These are phyloP conservation scores for Botrytis elliptica DNA, from an alignment of 2,329 filamentous ascomycete genomes.

Conservation along the genomic window DNA sequence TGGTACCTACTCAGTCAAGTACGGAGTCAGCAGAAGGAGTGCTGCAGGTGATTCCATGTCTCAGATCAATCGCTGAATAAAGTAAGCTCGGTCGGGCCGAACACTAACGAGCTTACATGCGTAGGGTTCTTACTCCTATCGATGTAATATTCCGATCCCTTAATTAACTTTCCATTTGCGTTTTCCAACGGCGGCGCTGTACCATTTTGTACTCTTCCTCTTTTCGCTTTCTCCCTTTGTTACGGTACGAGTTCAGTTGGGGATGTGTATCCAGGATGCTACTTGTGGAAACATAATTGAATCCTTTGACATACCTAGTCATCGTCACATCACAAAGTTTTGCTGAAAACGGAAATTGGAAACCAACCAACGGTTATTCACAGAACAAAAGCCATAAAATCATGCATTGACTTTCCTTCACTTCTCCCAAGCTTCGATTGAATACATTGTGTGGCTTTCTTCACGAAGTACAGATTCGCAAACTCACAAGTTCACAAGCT, in stretches of 20 bases:
- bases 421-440: neutral
- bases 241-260: neutral
- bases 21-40: neutral
- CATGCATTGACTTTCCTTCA: neutral
- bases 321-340: neutral
- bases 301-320: neutral
- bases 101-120: neutral
- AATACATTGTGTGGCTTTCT: neutral
- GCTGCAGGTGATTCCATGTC: neutral
- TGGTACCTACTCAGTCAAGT: too few relatives aligned
- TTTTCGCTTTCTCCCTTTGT: neutral
- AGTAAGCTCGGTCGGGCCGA: neutral
- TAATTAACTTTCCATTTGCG: neutral
- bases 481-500: neutral
- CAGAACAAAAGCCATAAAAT: neutral
- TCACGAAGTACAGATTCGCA: neutral
- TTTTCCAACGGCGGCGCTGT: neutral
- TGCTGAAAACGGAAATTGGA: neutral
- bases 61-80: neutral
- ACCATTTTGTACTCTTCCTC: neutral
- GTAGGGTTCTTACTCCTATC: constrained; percentile 2
- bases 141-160: neutral
- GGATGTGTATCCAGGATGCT: neutral
- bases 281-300: neutral
- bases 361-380: neutral